Evolutionary conservation across 768 basidiomycete species (phyloP), one percentile per base, ranked within the genome.

Genomic region (Tremella mesenterica): DNA sequence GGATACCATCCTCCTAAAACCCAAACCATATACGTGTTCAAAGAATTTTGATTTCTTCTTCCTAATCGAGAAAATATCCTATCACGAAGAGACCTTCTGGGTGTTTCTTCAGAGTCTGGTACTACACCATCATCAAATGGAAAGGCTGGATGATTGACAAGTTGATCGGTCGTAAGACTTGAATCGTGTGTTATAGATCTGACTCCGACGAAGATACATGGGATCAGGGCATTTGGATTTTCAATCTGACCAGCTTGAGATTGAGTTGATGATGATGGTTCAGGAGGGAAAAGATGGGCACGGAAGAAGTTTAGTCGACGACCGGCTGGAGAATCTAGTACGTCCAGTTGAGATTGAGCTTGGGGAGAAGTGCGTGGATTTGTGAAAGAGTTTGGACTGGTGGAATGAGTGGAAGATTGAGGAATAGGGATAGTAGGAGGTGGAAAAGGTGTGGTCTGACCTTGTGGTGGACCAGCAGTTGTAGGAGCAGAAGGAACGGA

Each of bases 1-100:
- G 89, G 88, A 69, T 93, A 95, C 65, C 90, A 88, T n/a, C 90
- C 90, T 13, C 75, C 75, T 30, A 73, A 86, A 57, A 92, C 88
- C 74, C 88, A 91, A 52, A 92, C 89, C 72, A 90, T 77, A 74
- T 90, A 90, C 16, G 87, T 90, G 59, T 87, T 58, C 16, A 61
- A 28, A 13, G 30, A 28, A 31, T 50, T 30, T 16, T 44, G 50
- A 76, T 28, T 85, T 67, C 4, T 81, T 81, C 56, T 80, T 79
- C 5, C 27, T 0, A 84, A 81, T 3, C 64, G 50, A n/a, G 61
- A 54, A 16, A 64, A 26, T 28, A 65, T 48, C n/a, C 67, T 28
- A 23, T 65, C 60, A 36, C 64, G 57, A 26, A 65, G 41, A 43
- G 64, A 52, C 8, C 61, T 43, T 20, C 57, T 52, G 14, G 52